Base-by-base conservation (phyloP, 148 eudicot genomes). In the Dianthus caryophyllus region DNA sequence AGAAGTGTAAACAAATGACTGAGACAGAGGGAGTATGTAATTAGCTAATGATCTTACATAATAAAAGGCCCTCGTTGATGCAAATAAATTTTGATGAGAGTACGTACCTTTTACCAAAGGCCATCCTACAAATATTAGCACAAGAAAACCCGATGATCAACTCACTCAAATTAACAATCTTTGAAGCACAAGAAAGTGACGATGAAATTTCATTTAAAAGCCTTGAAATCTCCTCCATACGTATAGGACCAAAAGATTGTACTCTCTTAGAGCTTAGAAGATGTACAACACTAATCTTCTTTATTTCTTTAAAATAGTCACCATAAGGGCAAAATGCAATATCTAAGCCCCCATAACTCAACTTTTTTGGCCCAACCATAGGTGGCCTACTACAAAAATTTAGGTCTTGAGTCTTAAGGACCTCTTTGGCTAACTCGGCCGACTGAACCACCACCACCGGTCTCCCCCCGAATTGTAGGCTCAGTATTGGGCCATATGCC, bases 21-120 rank as follows among this genome's bases (percentile, higher is more conserved):
- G n/a, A n/a, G n/a, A n/a, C n/a, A n/a, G n/a, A n/a, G n/a, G n/a
- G n/a, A n/a, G n/a, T n/a, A n/a, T n/a, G n/a, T n/a, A n/a, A n/a
- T n/a, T n/a, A n/a, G n/a, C n/a, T n/a, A n/a, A n/a, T n/a, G n/a
- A n/a, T n/a, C n/a, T n/a, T n/a, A n/a, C n/a, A n/a, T n/a, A n/a
- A n/a, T n/a, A n/a, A n/a, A n/a, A n/a, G n/a, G n/a, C n/a, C n/a
- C n/a, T n/a, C n/a, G n/a, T n/a, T n/a, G n/a, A n/a, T 5, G 30
- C 11, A 30, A 33, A 11, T 31, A 59, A 3, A 31, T 39, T 26
- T 2, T 26, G 29, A 0, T 30, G 39, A 33, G 10, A 5, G 5
- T 9, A 14, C 25, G 0, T 66, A 78, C 78, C 78, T 74, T 44
- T 64, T 78, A 16, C 82, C 82, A 29, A 74, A 74, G 2, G 82